A percentile compares a stretch with the other conserved stretches of the same genome.
phyloP scores from a whole-genome alignment of 1,284 basidiomycete genomes.

The Puccinia coronata region DNA sequence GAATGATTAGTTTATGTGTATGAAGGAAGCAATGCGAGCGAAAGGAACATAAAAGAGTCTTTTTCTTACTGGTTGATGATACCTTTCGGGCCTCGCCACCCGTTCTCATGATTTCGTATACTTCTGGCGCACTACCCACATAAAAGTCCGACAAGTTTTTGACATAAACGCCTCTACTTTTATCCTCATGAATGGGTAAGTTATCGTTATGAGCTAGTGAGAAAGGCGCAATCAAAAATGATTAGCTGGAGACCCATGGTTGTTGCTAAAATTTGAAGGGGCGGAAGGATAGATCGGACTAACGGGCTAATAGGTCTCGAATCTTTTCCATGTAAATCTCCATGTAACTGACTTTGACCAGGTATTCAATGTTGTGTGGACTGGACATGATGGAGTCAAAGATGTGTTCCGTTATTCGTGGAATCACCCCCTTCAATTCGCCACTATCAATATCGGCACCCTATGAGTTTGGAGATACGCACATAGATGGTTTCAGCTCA shows the following conservation, averaged over 20 bases:
- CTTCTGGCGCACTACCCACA: constrained; percentile 91
- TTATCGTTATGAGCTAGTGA: constrained; percentile 94
- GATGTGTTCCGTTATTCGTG: constrained; percentile 97
- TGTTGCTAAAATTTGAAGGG: background rate
- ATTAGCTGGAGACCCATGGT: background rate
- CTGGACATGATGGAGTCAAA: constrained; percentile 96
- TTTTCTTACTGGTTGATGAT: constrained; percentile 82
- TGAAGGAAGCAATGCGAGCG: background rate
- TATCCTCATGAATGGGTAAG: constrained; percentile 97
- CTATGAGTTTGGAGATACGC: constrained; percentile 61
- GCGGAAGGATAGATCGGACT: constrained; percentile 58
- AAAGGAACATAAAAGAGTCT: background rate
- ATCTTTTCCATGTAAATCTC: constrained; percentile 99
- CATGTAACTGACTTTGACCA: constrained; percentile 99
- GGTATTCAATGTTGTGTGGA: constrained; percentile 91
- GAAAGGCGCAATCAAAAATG: constrained; percentile 18
- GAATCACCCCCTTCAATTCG: constrained; percentile 92
- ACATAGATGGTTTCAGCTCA: constrained; percentile 57
- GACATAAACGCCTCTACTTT: constrained; percentile 94
- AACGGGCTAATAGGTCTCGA: constrained; percentile 91
- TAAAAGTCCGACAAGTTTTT: constrained; percentile 98
- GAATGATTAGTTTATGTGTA: background rate
- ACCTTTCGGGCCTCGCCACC: constrained; percentile 88
- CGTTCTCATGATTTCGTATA: constrained; percentile 98
- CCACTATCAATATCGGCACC: constrained; percentile 93